Percentiles rank a stretch among this genome's conserved stretches.
Evolutionary conservation across 805 yeast species (phyloP).

Genomic region (Kodamaea leandrae): DNA sequence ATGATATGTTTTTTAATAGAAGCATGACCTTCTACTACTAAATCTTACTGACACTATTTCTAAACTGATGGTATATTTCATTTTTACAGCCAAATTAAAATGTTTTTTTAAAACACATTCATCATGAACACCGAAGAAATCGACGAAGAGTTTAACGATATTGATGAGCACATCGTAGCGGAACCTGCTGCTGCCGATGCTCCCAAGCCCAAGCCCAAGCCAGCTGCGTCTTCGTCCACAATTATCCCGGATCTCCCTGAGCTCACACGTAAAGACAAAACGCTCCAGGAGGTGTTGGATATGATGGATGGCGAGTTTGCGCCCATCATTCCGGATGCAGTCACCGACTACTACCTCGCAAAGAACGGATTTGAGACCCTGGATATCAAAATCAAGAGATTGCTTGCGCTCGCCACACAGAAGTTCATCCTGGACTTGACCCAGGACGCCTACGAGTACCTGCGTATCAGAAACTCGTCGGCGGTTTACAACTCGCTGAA

Average conservation of each 20-base stretch:
- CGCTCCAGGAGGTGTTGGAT: constrained; percentile 77
- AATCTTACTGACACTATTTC: no score
- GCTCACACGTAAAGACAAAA: constrained; percentile 72
- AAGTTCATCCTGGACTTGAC: constrained; percentile 93
- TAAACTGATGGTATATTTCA: no score
- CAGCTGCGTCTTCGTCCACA: constrained; percentile 8
- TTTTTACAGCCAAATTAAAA: no score
- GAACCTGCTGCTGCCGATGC: constrained; percentile 1
- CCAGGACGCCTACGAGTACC: constrained; percentile 93
- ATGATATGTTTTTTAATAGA: no score
- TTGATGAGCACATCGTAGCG: constrained; percentile 14
- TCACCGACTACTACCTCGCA: constrained; percentile 85
- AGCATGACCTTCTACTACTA: no score
- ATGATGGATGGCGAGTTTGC: constrained; percentile 87
- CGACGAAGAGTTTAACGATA: constrained; percentile 25
- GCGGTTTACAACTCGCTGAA: constrained; percentile 83
- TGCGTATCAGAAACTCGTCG: constrained; percentile 84
- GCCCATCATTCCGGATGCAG: constrained; percentile 91
- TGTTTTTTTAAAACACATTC: not conserved
- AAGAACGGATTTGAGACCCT: constrained; percentile 81
- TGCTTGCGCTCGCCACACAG: constrained; percentile 92
- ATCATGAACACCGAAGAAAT: constrained; percentile 15
- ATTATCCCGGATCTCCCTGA: constrained; percentile 57
- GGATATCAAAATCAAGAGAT: constrained; percentile 69
- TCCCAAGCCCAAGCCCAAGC: constrained; percentile 6